phyloP scores from a whole-genome alignment of 257 asterid genomes.

The Nicotiana knightiana region DNA sequence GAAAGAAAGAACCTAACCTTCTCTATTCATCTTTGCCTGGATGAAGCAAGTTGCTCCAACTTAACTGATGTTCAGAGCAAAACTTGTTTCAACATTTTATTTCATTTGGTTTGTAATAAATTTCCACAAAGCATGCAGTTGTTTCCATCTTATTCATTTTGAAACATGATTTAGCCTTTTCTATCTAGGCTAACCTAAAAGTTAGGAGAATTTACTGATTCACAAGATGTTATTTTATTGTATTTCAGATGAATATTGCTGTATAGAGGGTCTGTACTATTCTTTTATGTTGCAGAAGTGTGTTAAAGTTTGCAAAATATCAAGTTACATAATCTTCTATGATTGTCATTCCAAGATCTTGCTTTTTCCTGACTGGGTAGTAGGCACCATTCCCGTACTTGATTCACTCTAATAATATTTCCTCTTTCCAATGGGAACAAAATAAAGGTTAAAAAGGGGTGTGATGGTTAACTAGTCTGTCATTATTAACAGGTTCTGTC shows the following conservation, averaged over 20 bases:
- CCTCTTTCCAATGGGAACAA: not conserved
- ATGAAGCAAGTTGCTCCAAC: not conserved
- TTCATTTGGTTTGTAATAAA: not conserved
- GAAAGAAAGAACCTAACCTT: not conserved
- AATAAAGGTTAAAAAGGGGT: not conserved
- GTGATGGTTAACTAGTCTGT: not conserved
- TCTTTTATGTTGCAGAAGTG: not conserved
- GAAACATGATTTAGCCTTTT: not conserved
- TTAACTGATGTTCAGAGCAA: not conserved
- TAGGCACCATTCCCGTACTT: not conserved
- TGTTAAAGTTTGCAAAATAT: not conserved
- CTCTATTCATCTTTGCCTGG: not conserved
- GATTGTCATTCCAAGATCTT: not conserved
- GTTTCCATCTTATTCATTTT: not conserved
- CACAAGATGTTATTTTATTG: not conserved
- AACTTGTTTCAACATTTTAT: not conserved
- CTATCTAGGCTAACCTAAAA: not conserved
- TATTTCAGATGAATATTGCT: not conserved
- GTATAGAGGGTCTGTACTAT: not conserved
- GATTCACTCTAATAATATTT: not conserved
- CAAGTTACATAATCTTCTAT: not conserved
- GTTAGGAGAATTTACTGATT: not conserved
- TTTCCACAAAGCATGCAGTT: not conserved
- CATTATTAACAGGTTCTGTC: constrained; percentile 54
- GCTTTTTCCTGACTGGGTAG: not conserved